Evolutionary conservation across 2,329 filamentous ascomycete species (phyloP).

Genomic region (Coniella lustricola): DNA sequence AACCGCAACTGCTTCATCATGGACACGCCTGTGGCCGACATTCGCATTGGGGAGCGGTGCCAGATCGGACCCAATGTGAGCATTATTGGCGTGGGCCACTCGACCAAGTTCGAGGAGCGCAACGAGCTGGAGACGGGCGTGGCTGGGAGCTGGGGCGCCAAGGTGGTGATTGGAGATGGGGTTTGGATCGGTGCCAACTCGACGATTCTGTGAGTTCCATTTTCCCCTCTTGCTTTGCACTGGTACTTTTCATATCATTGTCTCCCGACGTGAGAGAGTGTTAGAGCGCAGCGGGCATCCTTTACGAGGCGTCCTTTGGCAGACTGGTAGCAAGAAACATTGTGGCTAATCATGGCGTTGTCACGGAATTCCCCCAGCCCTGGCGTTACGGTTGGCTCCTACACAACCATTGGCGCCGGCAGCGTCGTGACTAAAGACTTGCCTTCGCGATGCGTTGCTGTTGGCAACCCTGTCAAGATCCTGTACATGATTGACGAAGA

Average conservation of each 20-base stretch:
- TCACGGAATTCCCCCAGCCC: constrained; percentile 19
- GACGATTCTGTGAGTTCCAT: constrained; percentile 25
- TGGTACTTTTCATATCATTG: no score
- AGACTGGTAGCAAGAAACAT: no score
- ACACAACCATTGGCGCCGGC: constrained; percentile 25
- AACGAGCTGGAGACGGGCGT: constrained; percentile 20
- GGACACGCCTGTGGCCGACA: constrained; percentile 28
- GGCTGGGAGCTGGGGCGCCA: constrained; percentile 23
- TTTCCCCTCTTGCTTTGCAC: no score
- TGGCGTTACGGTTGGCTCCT: constrained; percentile 24
- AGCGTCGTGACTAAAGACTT: constrained; percentile 23
- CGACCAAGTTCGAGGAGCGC: constrained; percentile 21
- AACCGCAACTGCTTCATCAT: constrained; percentile 28
- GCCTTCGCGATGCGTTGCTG: constrained; percentile 21
- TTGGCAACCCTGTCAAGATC: constrained; percentile 23
- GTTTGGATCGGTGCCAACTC: constrained; percentile 34
- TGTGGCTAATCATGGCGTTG: not conserved
- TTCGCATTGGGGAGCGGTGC: constrained; percentile 27
- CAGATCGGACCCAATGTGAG: constrained; percentile 26
- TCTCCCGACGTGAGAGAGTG: no score
- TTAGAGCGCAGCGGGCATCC: no score
- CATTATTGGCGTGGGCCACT: constrained; percentile 25
- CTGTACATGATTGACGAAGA: constrained; percentile 12
- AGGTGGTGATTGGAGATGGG: constrained; percentile 29
- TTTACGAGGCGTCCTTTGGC: no score